Evolutionary conservation across 1,139 yeast genomes (phyloP).

Genomic region (Magnusiomyces sp.): DNA sequence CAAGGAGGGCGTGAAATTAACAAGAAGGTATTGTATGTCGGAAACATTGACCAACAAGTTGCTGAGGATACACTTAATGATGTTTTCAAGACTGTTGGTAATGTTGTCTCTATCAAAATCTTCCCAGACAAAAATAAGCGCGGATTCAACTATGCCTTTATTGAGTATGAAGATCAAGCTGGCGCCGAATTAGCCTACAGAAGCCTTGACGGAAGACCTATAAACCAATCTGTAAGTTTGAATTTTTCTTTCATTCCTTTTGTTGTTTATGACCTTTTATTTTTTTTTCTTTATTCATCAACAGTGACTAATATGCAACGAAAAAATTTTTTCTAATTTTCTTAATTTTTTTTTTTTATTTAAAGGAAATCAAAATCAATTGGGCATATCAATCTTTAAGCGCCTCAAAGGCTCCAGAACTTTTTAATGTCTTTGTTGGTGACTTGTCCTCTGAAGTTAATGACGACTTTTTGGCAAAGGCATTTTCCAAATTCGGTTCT

Average conservation of each 20-base stretch:
- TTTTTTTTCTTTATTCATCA: too few relatives aligned
- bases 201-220: slow-evolving; percentile 46
- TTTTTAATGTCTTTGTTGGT: slow-evolving; percentile 76
- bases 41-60: slow-evolving; percentile 59
- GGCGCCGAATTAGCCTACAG: slow-evolving; percentile 58
- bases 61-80: slow-evolving; percentile 55
- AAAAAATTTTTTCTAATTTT: not conserved
- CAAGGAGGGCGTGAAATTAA: slow-evolving; percentile 80
- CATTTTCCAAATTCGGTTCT: slow-evolving; percentile 55
- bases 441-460: slow-evolving; percentile 77
- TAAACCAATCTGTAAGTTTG: slow-evolving; percentile 32
- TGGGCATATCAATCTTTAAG: slow-evolving; percentile 80
- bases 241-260: too few relatives aligned
- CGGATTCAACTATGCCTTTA: slow-evolving; percentile 75
- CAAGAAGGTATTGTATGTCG: slow-evolving; percentile 65
- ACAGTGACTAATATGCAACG: not conserved
- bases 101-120: slow-evolving; percentile 40
- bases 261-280: too few relatives aligned
- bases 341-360: slow-evolving; percentile 16
- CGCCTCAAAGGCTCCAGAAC: slow-evolving; percentile 42
- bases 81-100: slow-evolving; percentile 55
- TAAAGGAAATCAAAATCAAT: slow-evolving; percentile 51
- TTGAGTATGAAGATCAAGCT: slow-evolving; percentile 55
- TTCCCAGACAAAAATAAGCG: slow-evolving; percentile 59
- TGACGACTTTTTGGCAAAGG: slow-evolving; percentile 56